A percentile compares a stretch with the other conserved stretches of the same genome.
Evolutionary conservation across 768 basidiomycete genomes (phyloP).

Genomic region (Amanita jacksonii): DNA sequence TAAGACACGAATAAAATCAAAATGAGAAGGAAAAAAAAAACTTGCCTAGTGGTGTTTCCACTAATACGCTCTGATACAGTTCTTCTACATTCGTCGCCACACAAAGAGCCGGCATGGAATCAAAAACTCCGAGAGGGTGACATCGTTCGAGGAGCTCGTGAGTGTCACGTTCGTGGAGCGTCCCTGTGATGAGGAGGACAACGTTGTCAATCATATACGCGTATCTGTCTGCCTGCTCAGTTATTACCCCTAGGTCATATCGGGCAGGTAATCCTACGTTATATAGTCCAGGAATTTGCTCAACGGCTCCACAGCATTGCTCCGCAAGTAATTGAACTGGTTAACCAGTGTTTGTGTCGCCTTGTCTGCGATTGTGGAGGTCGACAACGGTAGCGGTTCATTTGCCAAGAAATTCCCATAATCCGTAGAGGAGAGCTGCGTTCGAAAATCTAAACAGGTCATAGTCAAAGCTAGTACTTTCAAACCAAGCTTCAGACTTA

Average conservation of each 20-base stretch:
- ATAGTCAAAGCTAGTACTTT: background rate
- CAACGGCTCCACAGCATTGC: conserved; percentile 85
- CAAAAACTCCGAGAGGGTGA: conserved; percentile 94
- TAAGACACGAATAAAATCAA: background rate
- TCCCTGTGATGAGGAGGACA: conserved; percentile 93
- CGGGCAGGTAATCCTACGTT: conserved; percentile 52
- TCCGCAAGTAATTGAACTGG: conserved; percentile 92
- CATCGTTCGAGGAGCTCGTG: conserved; percentile 94
- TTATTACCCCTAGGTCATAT: background rate
- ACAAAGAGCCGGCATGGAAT: conserved; percentile 98
- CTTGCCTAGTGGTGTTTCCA: conserved; percentile 94
- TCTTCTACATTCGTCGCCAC: conserved; percentile 99
- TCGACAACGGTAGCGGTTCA: conserved; percentile 88
- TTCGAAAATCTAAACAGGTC: conserved; percentile 66
- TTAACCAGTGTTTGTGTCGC: conserved; percentile 93
- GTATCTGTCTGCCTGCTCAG: conserved; percentile 45
- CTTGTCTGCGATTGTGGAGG: conserved; percentile 92
- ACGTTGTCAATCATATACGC: conserved; percentile 99
- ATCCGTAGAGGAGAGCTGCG: conserved; percentile 92
- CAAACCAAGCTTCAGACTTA: conserved; percentile 21
- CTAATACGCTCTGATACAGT: conserved; percentile 90
- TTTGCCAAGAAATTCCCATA: conserved; percentile 98
- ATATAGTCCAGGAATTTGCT: conserved; percentile 95
- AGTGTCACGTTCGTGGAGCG: conserved; percentile 93
- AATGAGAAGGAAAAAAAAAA: conserved; percentile 9